Base-by-base conservation (phyloP, 768 basidiomycete genomes). In the Suillus subaureus region DNA sequence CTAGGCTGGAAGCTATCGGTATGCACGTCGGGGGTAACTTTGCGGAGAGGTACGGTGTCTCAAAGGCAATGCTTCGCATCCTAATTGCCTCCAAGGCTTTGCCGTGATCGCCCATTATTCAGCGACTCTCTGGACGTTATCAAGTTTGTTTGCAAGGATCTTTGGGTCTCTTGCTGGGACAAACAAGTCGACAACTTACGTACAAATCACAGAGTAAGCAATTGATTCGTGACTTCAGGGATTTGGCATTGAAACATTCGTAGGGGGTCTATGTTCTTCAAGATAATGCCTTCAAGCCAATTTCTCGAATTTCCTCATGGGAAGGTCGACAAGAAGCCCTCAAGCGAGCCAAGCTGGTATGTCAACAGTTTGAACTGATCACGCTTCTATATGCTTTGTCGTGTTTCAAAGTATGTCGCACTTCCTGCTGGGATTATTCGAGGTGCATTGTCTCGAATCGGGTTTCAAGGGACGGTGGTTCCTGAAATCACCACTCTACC, bases 141-240 rank as follows among this genome's bases (percentile, higher is more conserved):
- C 79, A 97, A 98, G 76, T 97, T 97, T 72, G 84, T 98, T 64
- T 98, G 96, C 80, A 98, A 98, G 73, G 96, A 98, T 64, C 79
- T 98, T n/a, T 98, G 96, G 93, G 82, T 87, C 0, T 87, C 90
- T 26, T 91, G 91, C 64, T 97, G 93, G 89, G 92, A 95, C 61
- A 96, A 96, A 74, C 96, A 97, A 74, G 93, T 97, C 1, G 96
- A 97, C 72, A 98, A 98, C 75, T 79, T 98, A 65, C 87, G 96
- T 54, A 98, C 96, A 18, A 98, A 98, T 75, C 96, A 97, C 76
- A 83, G 96, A 58, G 95, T 95, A 72, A 47, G 87, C 79, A 42
- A 28, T 21, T 47, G 21, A 66, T n/a, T 3, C 18, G 31, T 37
- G 8, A 8, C 52, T 54, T 56, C 64, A 52, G 42, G 23, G 7